phyloP scores from a whole-genome alignment of 2,329 filamentous ascomycete species.

The Penicillium polonicum region DNA sequence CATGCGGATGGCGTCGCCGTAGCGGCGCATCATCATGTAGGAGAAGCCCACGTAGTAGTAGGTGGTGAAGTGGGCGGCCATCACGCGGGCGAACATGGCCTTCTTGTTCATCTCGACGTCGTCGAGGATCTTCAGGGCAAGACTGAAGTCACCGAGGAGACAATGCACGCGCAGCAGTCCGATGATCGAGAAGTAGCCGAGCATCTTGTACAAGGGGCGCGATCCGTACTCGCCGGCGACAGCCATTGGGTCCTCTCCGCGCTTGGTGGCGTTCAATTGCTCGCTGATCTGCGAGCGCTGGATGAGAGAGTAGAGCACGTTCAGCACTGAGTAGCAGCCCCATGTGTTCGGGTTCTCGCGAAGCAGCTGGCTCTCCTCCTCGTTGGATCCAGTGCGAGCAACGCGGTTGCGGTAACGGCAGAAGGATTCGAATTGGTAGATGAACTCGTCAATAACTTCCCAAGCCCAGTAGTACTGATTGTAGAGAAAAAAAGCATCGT shows the following conservation, averaged over 20 bases:
- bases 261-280: constrained; percentile 91
- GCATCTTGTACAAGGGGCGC: constrained; percentile 93
- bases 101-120: constrained; percentile 99
- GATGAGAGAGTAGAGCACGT: constrained; percentile 98
- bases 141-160: constrained; percentile 93
- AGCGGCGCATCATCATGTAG: constrained; percentile 99
- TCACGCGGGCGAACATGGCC: constrained; percentile 98
- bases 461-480: constrained; percentile 96
- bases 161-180: constrained; percentile 94
- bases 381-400: constrained; percentile 75
- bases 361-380: constrained; percentile 87
- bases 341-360: constrained; percentile 98
- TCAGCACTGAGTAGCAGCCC: constrained; percentile 99
- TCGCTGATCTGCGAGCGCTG: constrained; percentile 98
- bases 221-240: constrained; percentile 95
- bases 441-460: constrained; percentile 99
- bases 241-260: constrained; percentile 80
- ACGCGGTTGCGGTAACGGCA: constrained; percentile 93
- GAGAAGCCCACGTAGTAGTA: constrained; percentile 99
- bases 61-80: constrained; percentile 99
- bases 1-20: constrained; percentile 98
- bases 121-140: constrained; percentile 97
- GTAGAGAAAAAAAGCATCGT: constrained; percentile 1
- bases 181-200: constrained; percentile 99
- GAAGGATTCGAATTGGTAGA: constrained; percentile 99